A percentile compares a stretch with the other conserved stretches of the same genome.
Conservation (phyloP, 768 basidiomycete genomes). For the Leccinum barrowsii region DNA sequence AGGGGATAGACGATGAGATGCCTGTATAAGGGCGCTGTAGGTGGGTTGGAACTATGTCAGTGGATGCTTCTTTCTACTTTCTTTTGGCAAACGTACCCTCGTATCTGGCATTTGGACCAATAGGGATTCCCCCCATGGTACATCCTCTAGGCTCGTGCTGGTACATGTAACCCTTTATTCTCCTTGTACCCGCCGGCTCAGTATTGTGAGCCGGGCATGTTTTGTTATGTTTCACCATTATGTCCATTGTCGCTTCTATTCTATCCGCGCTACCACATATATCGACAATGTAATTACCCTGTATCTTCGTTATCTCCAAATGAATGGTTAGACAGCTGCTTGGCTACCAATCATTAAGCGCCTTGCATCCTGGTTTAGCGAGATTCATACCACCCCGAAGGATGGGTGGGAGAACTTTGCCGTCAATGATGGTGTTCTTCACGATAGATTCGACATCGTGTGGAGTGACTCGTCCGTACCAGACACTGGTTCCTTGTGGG, state of each 20-base stretch:
- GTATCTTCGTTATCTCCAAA: conserved; percentile 2
- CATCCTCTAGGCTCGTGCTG: conserved; percentile 1
- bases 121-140: conserved; percentile 13
- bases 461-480: conserved; percentile 92
- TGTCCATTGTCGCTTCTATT: conserved; percentile 15
- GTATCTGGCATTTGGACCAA: conserved; percentile 19
- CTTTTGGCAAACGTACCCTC: background rate
- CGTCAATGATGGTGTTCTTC: conserved; percentile 80
- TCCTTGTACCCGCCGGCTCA: conserved; percentile 5
- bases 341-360: conserved; percentile 70
- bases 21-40: conserved; percentile 25
- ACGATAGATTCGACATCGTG: conserved; percentile 86
- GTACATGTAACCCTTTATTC: conserved; percentile 1
- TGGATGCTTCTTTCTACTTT: conserved; percentile 9
- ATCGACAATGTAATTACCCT: conserved; percentile 24
- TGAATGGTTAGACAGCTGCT: background rate
- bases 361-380: conserved; percentile 59
- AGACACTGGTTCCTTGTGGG: conserved; percentile 80
- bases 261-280: conserved; percentile 25
- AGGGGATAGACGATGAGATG: conserved; percentile 36
- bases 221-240: conserved; percentile 1
- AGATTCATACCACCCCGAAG: conserved; percentile 86
- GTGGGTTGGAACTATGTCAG: conserved; percentile 8
- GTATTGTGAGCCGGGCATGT: conserved; percentile 3
- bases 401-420: conserved; percentile 79